These are phyloP conservation scores for Leccinellum rugosiceps DNA, from an alignment of 768 basidiomycete species.

Conservation along the genomic window DNA sequence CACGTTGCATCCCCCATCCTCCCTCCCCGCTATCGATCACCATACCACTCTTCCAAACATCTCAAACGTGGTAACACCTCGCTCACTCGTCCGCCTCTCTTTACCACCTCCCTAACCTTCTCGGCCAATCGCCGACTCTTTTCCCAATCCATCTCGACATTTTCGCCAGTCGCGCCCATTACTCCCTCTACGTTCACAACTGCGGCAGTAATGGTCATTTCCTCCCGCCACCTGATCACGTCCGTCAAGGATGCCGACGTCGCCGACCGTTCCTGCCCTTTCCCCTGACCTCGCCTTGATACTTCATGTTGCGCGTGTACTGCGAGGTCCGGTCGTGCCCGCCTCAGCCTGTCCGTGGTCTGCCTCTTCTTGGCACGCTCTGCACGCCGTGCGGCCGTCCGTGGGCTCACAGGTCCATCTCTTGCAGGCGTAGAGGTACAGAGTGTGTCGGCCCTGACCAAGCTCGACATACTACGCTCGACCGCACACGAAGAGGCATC, in stretches of 20 bases:
- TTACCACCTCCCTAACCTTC: conserved; percentile 21
- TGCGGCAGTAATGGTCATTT: no score
- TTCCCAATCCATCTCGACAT: conserved; percentile 25
- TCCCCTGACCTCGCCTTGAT: no score
- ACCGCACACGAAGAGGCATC: not conserved
- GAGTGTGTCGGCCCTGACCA: not conserved
- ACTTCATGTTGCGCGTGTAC: no score
- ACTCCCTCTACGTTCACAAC: no score
- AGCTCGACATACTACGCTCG: not conserved
- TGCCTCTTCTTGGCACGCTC: conserved; percentile 19
- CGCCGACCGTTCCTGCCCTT: no score
- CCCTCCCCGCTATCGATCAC: not conserved
- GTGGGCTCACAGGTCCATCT: conserved; percentile 4
- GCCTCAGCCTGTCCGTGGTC: conserved; percentile 40
- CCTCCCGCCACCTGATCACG: no score
- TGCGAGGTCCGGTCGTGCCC: conserved; percentile 25
- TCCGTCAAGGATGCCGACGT: not conserved
- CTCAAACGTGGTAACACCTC: conserved; percentile 28
- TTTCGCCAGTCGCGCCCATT: not conserved
- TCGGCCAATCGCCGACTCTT: conserved; percentile 22
- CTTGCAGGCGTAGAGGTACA: not conserved
- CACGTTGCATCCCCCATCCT: no score
- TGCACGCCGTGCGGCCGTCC: conserved; percentile 17
- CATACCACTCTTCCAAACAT: conserved; percentile 21
- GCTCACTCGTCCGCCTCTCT: conserved; percentile 14